Evolutionary conservation across 331 rosid species (phyloP), one percentile per base, ranked within the genome.

Genomic region (Telfairia occidentalis): DNA sequence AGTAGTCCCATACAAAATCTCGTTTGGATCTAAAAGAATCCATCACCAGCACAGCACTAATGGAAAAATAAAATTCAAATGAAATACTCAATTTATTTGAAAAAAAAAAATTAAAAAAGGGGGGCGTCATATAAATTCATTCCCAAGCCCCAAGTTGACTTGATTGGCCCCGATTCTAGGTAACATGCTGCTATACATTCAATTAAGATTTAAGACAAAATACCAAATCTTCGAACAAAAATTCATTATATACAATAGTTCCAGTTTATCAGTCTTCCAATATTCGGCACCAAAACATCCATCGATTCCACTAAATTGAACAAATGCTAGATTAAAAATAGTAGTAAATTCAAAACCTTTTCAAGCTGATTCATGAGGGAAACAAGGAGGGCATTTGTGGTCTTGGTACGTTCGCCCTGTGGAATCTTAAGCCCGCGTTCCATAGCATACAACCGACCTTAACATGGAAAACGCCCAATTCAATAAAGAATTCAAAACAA

Each of bases 321-420:
- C 19, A 19, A 37, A 52, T 7, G 21, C 4, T 18, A 38, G 40
- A 5, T 34, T 10, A 28, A 9, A 3, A 74, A 73, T 60, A 55
- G 65, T 26, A 43, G 37, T 5, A 58, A 61, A 34, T 54, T 49
- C 32, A 24, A 29, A 32, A 91, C 97, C 97, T 92, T 95, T 83
- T 95, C 99, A 9, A 95, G 97, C 82, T 95, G 99, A 10, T 95
- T 95, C 97, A 95, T 95, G 38, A 95, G 96, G 23, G 99, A 95
- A 79, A 92, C 38, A 37, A 95, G 97, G 74, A 95, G 82, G 75
- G 99, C 69, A 82, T 83, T 92, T 23, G 99, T 95, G 53, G 97
- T 95, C 82, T 95, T 90, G 53, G 99, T 95, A 76, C 99, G 99
- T 63, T 89, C 97, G 80, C 76, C 78, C 85, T 82, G 92, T 29